These are phyloP conservation scores for Juncus inflexus DNA, from an alignment of 176 grass and related monocot genomes.

Conservation along the genomic window DNA sequence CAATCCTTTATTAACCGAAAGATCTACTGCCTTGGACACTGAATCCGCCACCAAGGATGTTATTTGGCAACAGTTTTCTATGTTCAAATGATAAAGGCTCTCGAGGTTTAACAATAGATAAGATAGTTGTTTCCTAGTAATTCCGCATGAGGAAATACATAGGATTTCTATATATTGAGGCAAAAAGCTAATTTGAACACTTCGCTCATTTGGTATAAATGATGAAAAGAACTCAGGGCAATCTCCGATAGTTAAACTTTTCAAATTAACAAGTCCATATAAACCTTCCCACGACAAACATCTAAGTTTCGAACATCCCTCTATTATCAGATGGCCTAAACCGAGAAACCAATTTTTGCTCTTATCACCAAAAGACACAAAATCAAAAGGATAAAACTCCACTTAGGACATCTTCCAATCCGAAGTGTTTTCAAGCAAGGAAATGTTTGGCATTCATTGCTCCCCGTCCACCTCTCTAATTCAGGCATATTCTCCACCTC, in stretches of 20 bases:
- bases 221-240: conserved; percentile 12
- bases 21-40: not conserved
- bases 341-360: not conserved
- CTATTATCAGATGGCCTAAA: conserved; percentile 5
- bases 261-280: not conserved
- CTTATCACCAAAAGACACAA: not conserved
- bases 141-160: conserved; percentile 10
- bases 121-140: conserved; percentile 20
- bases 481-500: not conserved
- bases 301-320: not conserved
- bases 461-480: not conserved
- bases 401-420: not conserved
- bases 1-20: conserved; percentile 4
- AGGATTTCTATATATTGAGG: conserved; percentile 17
- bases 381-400: conserved; percentile 15
- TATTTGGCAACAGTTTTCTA: conserved; percentile 12
- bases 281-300: not conserved
- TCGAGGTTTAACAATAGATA: conserved; percentile 22
- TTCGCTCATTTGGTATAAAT: conserved; percentile 9
- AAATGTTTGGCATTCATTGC: not conserved
- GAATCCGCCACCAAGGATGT: too few species aligned
- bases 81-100: conserved; percentile 1
- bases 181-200: not conserved
- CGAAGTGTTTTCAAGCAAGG: conserved; percentile 8
- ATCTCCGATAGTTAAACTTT: conserved; percentile 15